Evolutionary conservation across 1,284 basidiomycete species (phyloP).

Genomic region (Cutaneotrichosporon cavernicola): DNA sequence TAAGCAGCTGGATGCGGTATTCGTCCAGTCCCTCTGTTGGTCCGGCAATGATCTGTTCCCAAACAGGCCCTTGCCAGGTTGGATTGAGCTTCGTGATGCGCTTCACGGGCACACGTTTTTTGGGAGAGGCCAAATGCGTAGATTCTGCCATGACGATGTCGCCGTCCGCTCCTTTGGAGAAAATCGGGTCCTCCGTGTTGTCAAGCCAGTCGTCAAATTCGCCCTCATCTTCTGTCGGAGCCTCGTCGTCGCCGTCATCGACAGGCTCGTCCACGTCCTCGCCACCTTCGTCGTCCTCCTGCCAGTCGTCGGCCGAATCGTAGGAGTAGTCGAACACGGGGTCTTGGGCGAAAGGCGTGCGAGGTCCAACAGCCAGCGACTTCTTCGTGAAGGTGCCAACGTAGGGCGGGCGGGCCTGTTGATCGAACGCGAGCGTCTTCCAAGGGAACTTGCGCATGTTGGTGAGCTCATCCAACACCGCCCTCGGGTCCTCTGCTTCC

Average conservation of each 20-base stretch:
- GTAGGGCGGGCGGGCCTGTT: conserved; percentile 51
- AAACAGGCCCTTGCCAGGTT: conserved; percentile 46
- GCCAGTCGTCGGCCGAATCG: conserved; percentile 53
- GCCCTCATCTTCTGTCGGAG: conserved; percentile 40
- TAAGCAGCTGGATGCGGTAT: conserved; percentile 49
- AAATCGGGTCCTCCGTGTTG: conserved; percentile 25
- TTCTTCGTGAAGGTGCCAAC: conserved; percentile 50
- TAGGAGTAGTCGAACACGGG: conserved; percentile 52
- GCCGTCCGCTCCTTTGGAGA: conserved; percentile 40
- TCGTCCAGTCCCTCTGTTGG: conserved; percentile 40
- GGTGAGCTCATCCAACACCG: conserved; percentile 39
- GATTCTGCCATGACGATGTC: conserved; percentile 40
- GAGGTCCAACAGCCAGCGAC: conserved; percentile 49
- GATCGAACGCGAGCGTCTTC: conserved; percentile 51
- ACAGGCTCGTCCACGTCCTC: conserved; percentile 44
- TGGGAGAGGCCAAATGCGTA: conserved; percentile 15
- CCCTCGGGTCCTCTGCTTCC: conserved; percentile 48
- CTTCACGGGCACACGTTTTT: conserved; percentile 35
- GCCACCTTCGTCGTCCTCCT: conserved; percentile 50
- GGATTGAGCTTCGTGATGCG: conserved; percentile 49
- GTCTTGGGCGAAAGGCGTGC: conserved; percentile 51
- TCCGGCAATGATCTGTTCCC: conserved; percentile 45
- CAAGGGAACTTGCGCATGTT: conserved; percentile 44
- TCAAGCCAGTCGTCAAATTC: conserved; percentile 52
- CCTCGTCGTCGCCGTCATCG: conserved; percentile 34